phyloP scores from a whole-genome alignment of 495 filamentous ascomycete species.

The Aspergillus heteromorphus region DNA sequence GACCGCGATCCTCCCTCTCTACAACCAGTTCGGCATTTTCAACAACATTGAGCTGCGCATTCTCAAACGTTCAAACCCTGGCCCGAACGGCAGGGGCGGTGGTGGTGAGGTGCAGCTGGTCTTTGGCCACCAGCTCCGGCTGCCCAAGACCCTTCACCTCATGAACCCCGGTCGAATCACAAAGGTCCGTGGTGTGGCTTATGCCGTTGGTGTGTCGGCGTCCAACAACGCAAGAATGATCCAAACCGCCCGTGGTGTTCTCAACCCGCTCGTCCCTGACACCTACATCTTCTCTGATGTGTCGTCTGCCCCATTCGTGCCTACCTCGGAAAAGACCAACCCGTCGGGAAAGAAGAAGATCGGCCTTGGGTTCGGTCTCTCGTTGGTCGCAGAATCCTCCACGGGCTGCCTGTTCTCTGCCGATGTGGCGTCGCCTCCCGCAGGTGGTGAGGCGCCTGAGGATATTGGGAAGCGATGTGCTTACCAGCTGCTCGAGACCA shows the following conservation, averaged over 20 bases:
- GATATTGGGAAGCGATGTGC: conserved; percentile 86
- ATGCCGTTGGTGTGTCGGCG: conserved; percentile 80
- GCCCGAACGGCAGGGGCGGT: conserved; percentile 66
- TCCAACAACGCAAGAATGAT: conserved; percentile 96
- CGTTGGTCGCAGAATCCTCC: conserved; percentile 84
- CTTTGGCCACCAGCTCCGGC: conserved; percentile 84
- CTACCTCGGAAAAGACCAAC: conserved; percentile 54
- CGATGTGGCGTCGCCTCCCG: conserved; percentile 74
- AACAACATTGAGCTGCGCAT: conserved; percentile 85
- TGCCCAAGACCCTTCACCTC: conserved; percentile 88
- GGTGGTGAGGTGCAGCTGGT: conserved; percentile 88
- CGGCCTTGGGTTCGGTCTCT: conserved; percentile 85
- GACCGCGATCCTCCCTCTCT: conserved; percentile 85
- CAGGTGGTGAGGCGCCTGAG: conserved; percentile 78
- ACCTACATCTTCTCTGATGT: conserved; percentile 81
- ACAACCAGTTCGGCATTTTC: conserved; percentile 82
- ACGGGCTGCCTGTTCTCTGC: conserved; percentile 80
- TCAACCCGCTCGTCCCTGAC: conserved; percentile 81
- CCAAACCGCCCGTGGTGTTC: conserved; percentile 75
- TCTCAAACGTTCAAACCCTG: conserved; percentile 68
- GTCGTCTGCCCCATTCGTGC: conserved; percentile 65
- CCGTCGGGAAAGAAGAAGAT: conserved; percentile 59
- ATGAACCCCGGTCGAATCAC: conserved; percentile 85
- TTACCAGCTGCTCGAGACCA: conserved; percentile 78
- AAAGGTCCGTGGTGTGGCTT: conserved; percentile 85